These are phyloP conservation scores for Acer yangbiense DNA, from an alignment of 345 rosid genomes.

Conservation along the genomic window DNA sequence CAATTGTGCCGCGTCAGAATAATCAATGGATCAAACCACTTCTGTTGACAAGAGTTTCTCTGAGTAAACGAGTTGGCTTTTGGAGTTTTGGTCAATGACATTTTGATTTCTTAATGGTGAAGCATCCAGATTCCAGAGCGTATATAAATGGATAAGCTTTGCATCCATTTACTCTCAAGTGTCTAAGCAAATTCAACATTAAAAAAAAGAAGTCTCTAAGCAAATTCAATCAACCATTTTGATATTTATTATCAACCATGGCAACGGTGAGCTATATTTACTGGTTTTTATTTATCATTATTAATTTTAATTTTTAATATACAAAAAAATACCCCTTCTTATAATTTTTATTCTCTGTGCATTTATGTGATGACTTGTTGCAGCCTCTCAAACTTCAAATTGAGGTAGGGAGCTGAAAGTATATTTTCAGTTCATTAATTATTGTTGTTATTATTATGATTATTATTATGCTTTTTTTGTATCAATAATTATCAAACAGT, in stretches of 20 bases:
- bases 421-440: not conserved
- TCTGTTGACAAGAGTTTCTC: conserved; percentile 9
- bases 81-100: not conserved
- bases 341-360: not conserved
- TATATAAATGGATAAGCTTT: not conserved
- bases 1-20: not conserved
- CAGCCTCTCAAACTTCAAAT: conserved; percentile 56
- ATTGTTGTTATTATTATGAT: not conserved
- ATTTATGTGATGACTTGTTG: not conserved
- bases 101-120: conserved; percentile 1
- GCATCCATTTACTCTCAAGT: not conserved
- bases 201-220: no score
- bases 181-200: not conserved
- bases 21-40: not conserved
- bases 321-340: not conserved
- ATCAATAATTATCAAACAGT: not conserved
- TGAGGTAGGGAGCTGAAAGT: conserved; percentile 32
- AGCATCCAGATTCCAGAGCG: not conserved
- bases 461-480: not conserved
- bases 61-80: not conserved
- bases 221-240: not conserved
- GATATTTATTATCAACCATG: not conserved
- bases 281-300: not conserved
- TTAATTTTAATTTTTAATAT: no score
- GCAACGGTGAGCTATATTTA: conserved; percentile 5